phyloP scores from a whole-genome alignment of 305 asterid species.

The Fraxinus angustifolia region DNA sequence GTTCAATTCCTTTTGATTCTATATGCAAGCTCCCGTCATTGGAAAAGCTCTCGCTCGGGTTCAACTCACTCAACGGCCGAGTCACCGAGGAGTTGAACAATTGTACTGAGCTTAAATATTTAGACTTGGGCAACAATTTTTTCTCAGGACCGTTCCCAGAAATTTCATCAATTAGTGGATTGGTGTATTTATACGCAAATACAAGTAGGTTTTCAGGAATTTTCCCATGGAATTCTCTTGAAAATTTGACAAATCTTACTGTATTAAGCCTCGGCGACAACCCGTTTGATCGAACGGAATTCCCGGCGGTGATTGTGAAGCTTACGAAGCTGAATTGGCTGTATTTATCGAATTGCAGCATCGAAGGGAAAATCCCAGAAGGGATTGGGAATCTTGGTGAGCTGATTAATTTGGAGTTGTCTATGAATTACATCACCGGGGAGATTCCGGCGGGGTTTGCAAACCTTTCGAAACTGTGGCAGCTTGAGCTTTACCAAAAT shows the following conservation, averaged over 20 bases:
- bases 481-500: slow-evolving; percentile 63
- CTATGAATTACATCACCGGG: slow-evolving; percentile 54
- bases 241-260: slow-evolving; percentile 39
- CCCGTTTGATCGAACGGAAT: slow-evolving; percentile 37
- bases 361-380: slow-evolving; percentile 60
- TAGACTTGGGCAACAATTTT: slow-evolving; percentile 62
- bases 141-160: slow-evolving; percentile 64
- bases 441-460: slow-evolving; percentile 60
- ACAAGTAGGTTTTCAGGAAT: slow-evolving; percentile 60
- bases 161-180: slow-evolving; percentile 35
- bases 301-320: slow-evolving; percentile 44
- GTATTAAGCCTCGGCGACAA: slow-evolving; percentile 77
- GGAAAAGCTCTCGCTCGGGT: slow-evolving; percentile 60
- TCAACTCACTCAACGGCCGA: slow-evolving; percentile 46
- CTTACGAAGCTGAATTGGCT: slow-evolving; percentile 52
- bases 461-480: slow-evolving; percentile 59
- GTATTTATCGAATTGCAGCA: slow-evolving; percentile 63
- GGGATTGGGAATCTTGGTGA: slow-evolving; percentile 60
- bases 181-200: slow-evolving; percentile 54
- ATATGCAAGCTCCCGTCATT: slow-evolving; percentile 52
- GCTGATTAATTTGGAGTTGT: slow-evolving; percentile 49
- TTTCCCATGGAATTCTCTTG: slow-evolving; percentile 64
- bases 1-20: slow-evolving; percentile 40
- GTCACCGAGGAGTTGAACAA: slow-evolving; percentile 38
- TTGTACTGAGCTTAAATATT: slow-evolving; percentile 49